Evolutionary conservation across 306 rosid species (phyloP).

Genomic region (Mimosa bimucronata): DNA sequence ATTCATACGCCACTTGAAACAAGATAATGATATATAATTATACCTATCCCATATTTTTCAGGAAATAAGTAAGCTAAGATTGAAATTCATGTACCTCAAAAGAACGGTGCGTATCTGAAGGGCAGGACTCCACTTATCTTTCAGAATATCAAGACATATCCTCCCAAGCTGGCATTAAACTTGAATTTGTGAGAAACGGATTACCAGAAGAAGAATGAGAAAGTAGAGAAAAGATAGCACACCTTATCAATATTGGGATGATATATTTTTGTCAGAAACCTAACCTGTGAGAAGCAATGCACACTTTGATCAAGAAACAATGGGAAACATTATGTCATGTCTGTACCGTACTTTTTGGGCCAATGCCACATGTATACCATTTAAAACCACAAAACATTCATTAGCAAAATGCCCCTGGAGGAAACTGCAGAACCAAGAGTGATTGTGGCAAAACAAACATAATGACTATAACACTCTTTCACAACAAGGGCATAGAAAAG

Average conservation of each 20-base stretch:
- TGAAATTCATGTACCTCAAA: constrained; percentile 59
- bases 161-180: constrained; percentile 73
- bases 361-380: constrained; percentile 8
- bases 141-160: constrained; percentile 85
- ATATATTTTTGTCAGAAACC: constrained; percentile 91
- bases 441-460: background rate
- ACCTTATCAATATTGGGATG: constrained; percentile 98
- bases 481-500: background rate
- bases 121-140: constrained; percentile 93
- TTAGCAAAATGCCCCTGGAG: background rate
- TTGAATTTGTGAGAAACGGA: constrained; percentile 24
- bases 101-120: constrained; percentile 93
- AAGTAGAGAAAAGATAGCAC: constrained; percentile 25
- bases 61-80: constrained; percentile 6
- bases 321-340: constrained; percentile 14
- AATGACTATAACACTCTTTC: background rate
- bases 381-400: constrained; percentile 24
- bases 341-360: background rate
- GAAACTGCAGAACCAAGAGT: constrained; percentile 2
- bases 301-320: constrained; percentile 1
- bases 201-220: constrained; percentile 16
- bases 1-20: background rate
- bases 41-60: background rate
- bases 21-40: background rate
- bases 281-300: constrained; percentile 62